Base-by-base conservation (phyloP, 345 rosid genomes). In the Durio zibethinus region DNA sequence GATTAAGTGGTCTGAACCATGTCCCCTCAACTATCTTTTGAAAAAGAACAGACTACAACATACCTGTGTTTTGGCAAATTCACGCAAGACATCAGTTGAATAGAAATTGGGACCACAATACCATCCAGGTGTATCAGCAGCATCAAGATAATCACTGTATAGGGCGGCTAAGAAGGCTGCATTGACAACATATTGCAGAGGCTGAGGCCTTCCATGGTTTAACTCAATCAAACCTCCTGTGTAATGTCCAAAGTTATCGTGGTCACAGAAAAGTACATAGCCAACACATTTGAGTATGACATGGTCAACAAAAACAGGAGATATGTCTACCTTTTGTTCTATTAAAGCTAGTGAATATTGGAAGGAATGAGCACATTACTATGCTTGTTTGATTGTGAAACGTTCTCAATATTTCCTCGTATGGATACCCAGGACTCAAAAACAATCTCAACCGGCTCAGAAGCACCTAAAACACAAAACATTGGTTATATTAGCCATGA, bases 61-160 rank as follows among this genome's bases (percentile, higher is more conserved):
- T 80, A 93, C 99, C 95, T 96, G 99, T 8, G 91, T 80, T 87
- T 78, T 86, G 16, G 98, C 97, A 84, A 96, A 96, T 25, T 89
- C 85, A 6, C 98, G 93, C 88, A 93, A 81, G 72, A 86, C 87
- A 21, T 85, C 81, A 23, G 90, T 86, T 38, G 97, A 80, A 81
- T 87, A 96, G 86, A 96, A 96, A 75, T 85, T 90, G 65, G 99
- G 97, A 43, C 98, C 98, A 81, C 98, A 93, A 69, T 91, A 91
- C 97, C 98, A 93, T 81, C 97, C 99, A 61, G 97, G 98, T 77
- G 97, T 92, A 86, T 93, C 94, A 42, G 97, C 94, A 85, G 97
- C 97, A 54, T 93, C 98, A 48, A 96, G 94, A 83, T 93, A 96
- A 86, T 96, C 99, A 79, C 93, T 88, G 72, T 78, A 96, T 20